These are phyloP conservation scores for Rhamnella rubrinervis DNA, from an alignment of 331 rosid species.

Conservation along the genomic window DNA sequence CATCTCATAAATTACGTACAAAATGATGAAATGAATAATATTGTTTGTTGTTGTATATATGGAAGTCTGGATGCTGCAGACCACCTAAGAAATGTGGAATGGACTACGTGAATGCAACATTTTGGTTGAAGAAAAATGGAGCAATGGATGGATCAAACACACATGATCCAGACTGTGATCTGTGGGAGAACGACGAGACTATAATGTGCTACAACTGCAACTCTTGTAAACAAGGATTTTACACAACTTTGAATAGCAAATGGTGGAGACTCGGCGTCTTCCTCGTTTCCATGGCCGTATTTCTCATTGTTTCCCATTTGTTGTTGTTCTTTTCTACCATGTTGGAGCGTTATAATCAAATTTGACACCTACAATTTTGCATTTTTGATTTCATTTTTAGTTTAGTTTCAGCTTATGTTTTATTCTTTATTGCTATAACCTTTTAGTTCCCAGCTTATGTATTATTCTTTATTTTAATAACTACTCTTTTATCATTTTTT, in stretches of 20 bases:
- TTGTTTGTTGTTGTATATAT: neutral
- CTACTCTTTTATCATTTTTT: too few relatives aligned
- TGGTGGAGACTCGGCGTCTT: slow-evolving; percentile 36
- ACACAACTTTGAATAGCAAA: slow-evolving; percentile 11
- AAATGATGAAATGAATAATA: neutral
- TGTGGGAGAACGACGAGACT: slow-evolving; percentile 21
- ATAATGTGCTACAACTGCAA: slow-evolving; percentile 29
- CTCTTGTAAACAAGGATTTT: slow-evolving; percentile 31
- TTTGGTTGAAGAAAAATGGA: slow-evolving; percentile 14
- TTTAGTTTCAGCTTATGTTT: too few relatives aligned
- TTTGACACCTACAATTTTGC: too few relatives aligned
- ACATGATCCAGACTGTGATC: slow-evolving; percentile 23
- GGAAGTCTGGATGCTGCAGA: slow-evolving; percentile 35
- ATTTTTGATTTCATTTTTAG: too few relatives aligned
- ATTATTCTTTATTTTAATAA: neutral
- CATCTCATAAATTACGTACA: neutral
- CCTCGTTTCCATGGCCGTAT: slow-evolving; percentile 20
- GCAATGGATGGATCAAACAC: neutral
- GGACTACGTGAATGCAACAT: slow-evolving; percentile 36
- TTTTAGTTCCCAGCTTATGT: too few relatives aligned
- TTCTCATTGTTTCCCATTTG: slow-evolving; percentile 28
- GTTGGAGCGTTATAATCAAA: slow-evolving; percentile 10
- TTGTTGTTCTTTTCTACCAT: slow-evolving; percentile 24
- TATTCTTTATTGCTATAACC: neutral
- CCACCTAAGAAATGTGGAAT: slow-evolving; percentile 29